phyloP scores from a whole-genome alignment of 495 filamentous ascomycete genomes.

The Hypoxylon fuscum region DNA sequence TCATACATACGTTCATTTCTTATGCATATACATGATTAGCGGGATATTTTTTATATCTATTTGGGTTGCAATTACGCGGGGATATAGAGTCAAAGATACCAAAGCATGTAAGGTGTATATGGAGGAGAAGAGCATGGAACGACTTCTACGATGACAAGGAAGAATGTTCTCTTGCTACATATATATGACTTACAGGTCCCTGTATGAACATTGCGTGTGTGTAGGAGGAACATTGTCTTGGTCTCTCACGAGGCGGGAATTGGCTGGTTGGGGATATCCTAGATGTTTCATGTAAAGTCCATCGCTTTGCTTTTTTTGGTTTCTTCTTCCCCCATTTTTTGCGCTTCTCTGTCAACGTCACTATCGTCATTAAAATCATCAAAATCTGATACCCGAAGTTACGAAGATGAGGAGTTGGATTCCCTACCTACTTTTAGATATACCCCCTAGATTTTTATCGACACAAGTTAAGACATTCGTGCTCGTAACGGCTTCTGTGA shows the following conservation, averaged over 20 bases:
- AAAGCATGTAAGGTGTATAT: conserved; percentile 10
- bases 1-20: conserved; percentile 6
- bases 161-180: conserved; percentile 5
- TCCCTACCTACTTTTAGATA: conserved; percentile 9
- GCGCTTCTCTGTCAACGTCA: conserved; percentile 1
- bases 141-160: too few relatives aligned
- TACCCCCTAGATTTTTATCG: conserved; percentile 32
- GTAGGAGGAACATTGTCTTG: background rate
- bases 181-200: conserved; percentile 7
- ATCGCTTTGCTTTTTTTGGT: conserved; percentile 5
- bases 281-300: conserved; percentile 21
- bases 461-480: conserved; percentile 7
- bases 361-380: conserved; percentile 19
- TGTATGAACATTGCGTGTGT: background rate
- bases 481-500: too few relatives aligned
- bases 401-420: conserved; percentile 7
- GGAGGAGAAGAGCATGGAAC: too few relatives aligned
- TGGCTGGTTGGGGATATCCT: background rate
- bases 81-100: background rate
- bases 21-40: conserved; percentile 9
- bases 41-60: background rate
- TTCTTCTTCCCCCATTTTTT: too few relatives aligned
- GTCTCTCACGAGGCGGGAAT: conserved; percentile 10
- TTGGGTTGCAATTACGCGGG: background rate
- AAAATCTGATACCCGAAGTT: conserved; percentile 2